A percentile compares a stretch with the other conserved stretches of the same genome.
Conservation (phyloP, 345 rosid species). For the Laguncularia racemosa region DNA sequence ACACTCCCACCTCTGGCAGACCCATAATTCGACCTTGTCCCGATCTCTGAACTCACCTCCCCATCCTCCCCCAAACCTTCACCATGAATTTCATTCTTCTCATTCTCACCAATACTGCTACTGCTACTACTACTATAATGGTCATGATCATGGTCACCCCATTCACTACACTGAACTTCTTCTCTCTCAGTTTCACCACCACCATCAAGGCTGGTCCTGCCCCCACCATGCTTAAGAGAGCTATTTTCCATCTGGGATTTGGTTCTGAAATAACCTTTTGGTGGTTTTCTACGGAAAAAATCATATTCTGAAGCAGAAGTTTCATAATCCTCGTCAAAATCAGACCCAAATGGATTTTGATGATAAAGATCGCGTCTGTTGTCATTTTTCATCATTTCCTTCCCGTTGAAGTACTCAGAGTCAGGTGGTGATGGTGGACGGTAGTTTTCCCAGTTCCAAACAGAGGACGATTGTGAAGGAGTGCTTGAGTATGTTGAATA, state of each 20-base stretch:
- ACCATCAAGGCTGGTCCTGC: slow-evolving; percentile 5
- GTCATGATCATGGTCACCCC: slow-evolving; percentile 57
- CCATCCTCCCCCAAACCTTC: slow-evolving; percentile 18
- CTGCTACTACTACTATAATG: slow-evolving; percentile 21
- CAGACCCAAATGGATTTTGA: slow-evolving; percentile 3
- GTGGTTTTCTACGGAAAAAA: slow-evolving; percentile 28
- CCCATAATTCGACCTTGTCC: slow-evolving; percentile 55
- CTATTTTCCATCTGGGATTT: not conserved
- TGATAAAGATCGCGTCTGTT: slow-evolving; percentile 7
- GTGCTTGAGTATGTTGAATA: slow-evolving; percentile 60
- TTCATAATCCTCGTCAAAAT: slow-evolving; percentile 23
- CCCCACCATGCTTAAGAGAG: too few species aligned
- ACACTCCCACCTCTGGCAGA: slow-evolving; percentile 19
- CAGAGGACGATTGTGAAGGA: slow-evolving; percentile 88
- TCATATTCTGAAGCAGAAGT: slow-evolving; percentile 70
- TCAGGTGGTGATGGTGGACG: slow-evolving; percentile 94
- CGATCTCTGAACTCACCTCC: slow-evolving; percentile 65
- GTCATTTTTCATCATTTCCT: slow-evolving; percentile 23
- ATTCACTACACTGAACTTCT: slow-evolving; percentile 96
- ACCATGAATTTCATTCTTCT: slow-evolving; percentile 5
- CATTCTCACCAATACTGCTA: slow-evolving; percentile 41
- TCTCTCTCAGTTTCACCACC: slow-evolving; percentile 72
- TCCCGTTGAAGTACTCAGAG: slow-evolving; percentile 65
- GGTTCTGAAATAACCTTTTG: not conserved
- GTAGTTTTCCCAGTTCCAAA: slow-evolving; percentile 97